Evolutionary conservation across 1,139 yeast species (phyloP).

Genomic region (Yamadazyma sp.): DNA sequence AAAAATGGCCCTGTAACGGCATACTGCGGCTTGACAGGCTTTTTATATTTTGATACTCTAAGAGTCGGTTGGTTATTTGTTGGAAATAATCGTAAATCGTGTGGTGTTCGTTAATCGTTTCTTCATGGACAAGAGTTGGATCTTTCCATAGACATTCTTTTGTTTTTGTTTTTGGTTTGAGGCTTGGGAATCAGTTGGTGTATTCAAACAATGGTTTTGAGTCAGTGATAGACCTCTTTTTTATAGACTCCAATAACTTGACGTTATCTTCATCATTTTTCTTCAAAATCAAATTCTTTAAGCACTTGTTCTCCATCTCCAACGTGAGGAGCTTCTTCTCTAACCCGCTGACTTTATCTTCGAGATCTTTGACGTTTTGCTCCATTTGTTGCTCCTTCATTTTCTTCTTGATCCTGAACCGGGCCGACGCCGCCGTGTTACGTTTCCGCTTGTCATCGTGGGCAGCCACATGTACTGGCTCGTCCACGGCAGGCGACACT

Average conservation of each 20-base stretch:
- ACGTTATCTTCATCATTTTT: conserved; percentile 46
- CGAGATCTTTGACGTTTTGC: conserved; percentile 58
- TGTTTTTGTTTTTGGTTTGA: conserved; percentile 24
- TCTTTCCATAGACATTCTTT: conserved; percentile 35
- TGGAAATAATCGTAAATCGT: conserved; percentile 13
- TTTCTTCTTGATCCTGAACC: conserved; percentile 80
- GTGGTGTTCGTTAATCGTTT: conserved; percentile 16
- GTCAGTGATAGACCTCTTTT: conserved; percentile 38
- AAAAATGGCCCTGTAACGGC: too few relatives aligned
- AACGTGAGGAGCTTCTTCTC: conserved; percentile 61
- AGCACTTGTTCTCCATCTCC: conserved; percentile 58
- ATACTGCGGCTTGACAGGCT: too few relatives aligned
- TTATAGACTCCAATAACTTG: conserved; percentile 41
- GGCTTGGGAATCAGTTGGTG: conserved; percentile 23
- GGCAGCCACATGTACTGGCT: conserved; percentile 6
- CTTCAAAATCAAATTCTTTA: conserved; percentile 66
- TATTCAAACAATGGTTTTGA: conserved; percentile 33
- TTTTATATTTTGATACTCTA: too few relatives aligned
- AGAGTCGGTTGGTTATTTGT: conserved; percentile 10
- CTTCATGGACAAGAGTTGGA: conserved; percentile 29
- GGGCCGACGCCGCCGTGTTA: conserved; percentile 79
- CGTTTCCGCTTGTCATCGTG: conserved; percentile 60
- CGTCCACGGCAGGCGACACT: neutral
- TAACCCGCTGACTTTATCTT: conserved; percentile 57
- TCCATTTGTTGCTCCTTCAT: conserved; percentile 85